phyloP scores from a whole-genome alignment of 257 asterid genomes.

The Anisodus tanguticus region DNA sequence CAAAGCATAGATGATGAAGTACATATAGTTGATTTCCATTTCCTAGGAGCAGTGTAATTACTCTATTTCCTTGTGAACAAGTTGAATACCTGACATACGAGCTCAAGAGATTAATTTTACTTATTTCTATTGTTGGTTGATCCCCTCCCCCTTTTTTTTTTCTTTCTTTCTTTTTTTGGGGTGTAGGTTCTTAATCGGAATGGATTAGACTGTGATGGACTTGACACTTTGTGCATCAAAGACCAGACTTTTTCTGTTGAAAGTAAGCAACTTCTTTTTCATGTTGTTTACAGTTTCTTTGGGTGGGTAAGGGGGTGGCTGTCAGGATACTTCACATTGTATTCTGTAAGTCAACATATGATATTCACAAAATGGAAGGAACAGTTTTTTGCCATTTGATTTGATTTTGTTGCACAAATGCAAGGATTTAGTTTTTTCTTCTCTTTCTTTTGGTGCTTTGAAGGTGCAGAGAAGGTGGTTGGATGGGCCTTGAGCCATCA shows the following conservation, averaged over 20 bases:
- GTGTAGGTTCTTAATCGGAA: slow-evolving; percentile 77
- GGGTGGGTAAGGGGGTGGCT: not conserved
- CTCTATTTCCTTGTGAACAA: not conserved
- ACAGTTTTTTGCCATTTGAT: not conserved
- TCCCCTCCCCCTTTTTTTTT: not conserved
- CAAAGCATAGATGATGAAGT: no score
- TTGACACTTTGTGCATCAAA: slow-evolving; percentile 62
- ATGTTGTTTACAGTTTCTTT: not conserved
- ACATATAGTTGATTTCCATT: not conserved
- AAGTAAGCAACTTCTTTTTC: slow-evolving; percentile 53
- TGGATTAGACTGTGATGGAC: slow-evolving; percentile 74
- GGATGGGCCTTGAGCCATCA: slow-evolving; percentile 88
- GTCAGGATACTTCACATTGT: slow-evolving; percentile 17
- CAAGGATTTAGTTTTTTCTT: not conserved
- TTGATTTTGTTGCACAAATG: not conserved
- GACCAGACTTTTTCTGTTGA: slow-evolving; percentile 86
- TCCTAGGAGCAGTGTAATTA: not conserved
- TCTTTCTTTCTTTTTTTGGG: not conserved
- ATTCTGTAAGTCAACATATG: not conserved
- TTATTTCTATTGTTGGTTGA: slow-evolving; percentile 4
- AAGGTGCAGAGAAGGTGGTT: slow-evolving; percentile 84
- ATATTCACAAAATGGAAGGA: not conserved
- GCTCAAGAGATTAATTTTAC: not conserved
- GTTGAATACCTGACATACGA: not conserved
- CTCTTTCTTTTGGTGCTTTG: slow-evolving; percentile 36